Evolutionary conservation across 2,329 filamentous ascomycete species (phyloP).

Genomic region (Lasiodiplodia theobromae): DNA sequence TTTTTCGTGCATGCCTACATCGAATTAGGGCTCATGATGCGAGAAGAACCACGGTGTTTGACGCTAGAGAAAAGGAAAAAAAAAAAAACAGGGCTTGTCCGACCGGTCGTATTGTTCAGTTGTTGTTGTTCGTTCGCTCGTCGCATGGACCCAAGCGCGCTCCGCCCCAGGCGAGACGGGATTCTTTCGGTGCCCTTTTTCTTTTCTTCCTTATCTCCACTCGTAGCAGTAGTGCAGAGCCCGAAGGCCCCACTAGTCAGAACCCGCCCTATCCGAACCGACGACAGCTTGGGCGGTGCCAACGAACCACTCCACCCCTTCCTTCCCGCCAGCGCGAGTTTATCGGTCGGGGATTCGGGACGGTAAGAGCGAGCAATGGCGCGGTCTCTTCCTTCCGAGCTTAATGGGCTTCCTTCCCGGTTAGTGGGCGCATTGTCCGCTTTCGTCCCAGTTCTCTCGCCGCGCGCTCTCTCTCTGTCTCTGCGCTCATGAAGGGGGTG

Average conservation of each 20-base stretch:
- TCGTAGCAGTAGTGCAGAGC: not conserved
- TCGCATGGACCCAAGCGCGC: not conserved
- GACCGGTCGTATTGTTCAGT: not conserved
- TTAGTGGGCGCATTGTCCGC: not conserved
- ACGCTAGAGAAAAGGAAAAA: not conserved
- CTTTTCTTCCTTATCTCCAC: not conserved
- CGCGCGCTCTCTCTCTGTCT: not conserved
- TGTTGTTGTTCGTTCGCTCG: not conserved
- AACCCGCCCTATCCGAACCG: not conserved
- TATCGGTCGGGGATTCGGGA: not conserved
- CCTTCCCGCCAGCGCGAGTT: not conserved
- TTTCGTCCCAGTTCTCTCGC: not conserved
- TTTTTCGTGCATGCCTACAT: not conserved
- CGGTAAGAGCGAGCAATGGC: not conserved
- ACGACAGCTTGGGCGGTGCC: not conserved
- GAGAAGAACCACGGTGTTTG: not conserved
- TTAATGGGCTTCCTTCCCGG: not conserved
- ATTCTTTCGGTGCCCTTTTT: not conserved
- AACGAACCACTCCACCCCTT: not conserved
- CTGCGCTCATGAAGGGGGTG: not conserved
- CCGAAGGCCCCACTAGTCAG: not conserved
- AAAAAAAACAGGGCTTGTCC: not conserved
- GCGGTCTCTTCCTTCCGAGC: not conserved
- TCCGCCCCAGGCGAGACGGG: not conserved
- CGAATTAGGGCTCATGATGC: not conserved